A percentile compares a stretch with the other conserved stretches of the same genome.
These are phyloP conservation scores for Nematocida minor DNA, from an alignment of 371 early-diverging fungal genomes.

Conservation along the genomic window DNA sequence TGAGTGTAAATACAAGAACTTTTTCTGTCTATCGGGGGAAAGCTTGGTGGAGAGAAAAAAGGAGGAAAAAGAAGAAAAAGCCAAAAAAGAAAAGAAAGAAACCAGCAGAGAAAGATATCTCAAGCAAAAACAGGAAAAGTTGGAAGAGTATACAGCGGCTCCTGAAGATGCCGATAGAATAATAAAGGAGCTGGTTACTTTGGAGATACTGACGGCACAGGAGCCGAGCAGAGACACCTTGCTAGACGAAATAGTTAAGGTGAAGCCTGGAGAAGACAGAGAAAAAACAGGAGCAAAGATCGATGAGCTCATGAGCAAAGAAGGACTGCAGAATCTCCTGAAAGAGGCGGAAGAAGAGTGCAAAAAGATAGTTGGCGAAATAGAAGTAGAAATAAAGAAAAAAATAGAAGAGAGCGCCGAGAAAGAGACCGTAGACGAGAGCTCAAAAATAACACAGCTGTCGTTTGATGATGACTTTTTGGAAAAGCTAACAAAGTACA, in stretches of 20 bases:
- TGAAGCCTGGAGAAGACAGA: not conserved
- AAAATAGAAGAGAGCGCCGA: not conserved
- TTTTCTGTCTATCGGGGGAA: constrained; percentile 34
- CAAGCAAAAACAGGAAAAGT: constrained; percentile 1
- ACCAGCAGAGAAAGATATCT: not conserved
- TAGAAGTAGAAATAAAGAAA: not conserved
- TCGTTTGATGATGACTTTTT: not conserved
- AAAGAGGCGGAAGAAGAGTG: not conserved
- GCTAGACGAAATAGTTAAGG: not conserved
- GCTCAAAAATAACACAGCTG: not conserved
- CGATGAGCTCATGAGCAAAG: not conserved
- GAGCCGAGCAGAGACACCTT: not conserved
- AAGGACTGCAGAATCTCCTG: not conserved
- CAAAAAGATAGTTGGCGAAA: not conserved
- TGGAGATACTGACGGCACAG: constrained; percentile 25
- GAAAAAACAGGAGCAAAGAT: not conserved
- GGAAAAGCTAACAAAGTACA: not conserved
- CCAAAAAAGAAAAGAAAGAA: constrained; percentile 43
- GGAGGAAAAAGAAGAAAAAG: not conserved
- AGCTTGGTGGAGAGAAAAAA: not conserved
- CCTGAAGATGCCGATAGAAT: not conserved
- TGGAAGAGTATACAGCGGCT: not conserved
- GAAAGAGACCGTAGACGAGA: too few species aligned
- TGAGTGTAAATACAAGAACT: constrained; percentile 39
- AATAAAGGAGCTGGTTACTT: not conserved